Evolutionary conservation across 1,284 basidiomycete genomes (phyloP), one percentile per base, ranked within the genome.

Genomic region (Vanrija pseudolonga): DNA sequence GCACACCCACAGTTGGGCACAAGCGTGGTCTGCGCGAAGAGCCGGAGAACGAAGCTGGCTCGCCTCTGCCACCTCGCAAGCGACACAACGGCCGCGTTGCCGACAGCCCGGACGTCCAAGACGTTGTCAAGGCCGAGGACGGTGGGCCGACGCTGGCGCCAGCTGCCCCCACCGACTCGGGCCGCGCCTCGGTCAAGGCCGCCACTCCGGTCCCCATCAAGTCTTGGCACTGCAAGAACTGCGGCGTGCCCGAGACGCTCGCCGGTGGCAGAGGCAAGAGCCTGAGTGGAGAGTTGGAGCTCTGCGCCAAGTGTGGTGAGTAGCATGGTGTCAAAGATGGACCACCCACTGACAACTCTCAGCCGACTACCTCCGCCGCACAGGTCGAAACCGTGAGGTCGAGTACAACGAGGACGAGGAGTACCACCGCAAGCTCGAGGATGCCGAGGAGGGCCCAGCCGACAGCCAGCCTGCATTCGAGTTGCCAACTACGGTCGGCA

Each of bases 211-310:
- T 20, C 4, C 37, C 39, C 8, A 37, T 45, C 17, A 90, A 89
- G 1, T 80, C 87, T 3, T 95, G 91, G 91, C 89, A 91, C 76
- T 95, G 91, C 72, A 90, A 88, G 42, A 92, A 92, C 68, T 93
- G 87, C 62, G 91, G 91, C 18, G 88, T 88, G 67, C 90, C 92
- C 0, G 91, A 90, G 67, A 83, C 78, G 61, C 85, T 93, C 51
- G 88, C 90, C 3, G 80, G 90, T 49, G 89, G 90, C 9, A 79
- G 88, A 60, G 81, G 89, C 62, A 94, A 94, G 72, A 92, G 92
- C 3, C 90, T 90, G 3, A 53, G 51, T 20, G 65, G 93, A 22
- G 87, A 91, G 68, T 92, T 93, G 76, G 88, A 86, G 19, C 85
- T 96, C 68, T 98, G 94, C 77, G 90, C 88, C 40, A 83, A 85